These are phyloP conservation scores for Phytophthora foliorum DNA, from an alignment of 352 stramenopile species.

Conservation along the genomic window DNA sequence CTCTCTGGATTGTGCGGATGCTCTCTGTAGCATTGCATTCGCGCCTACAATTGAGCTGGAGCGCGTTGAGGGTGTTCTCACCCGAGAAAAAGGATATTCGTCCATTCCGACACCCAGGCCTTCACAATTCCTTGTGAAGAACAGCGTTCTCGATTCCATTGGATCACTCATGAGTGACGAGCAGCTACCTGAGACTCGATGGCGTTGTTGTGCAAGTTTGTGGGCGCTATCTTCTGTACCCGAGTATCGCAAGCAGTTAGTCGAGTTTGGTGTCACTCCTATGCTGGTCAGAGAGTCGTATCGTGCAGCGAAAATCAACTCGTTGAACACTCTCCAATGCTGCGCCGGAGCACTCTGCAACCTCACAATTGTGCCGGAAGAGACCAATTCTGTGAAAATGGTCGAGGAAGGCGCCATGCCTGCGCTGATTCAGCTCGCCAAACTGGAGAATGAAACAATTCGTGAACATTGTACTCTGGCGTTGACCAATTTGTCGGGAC, in stretches of 20 bases:
- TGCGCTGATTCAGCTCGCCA: slow-evolving; percentile 71
- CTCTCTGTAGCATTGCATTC: slow-evolving; percentile 70
- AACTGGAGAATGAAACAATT: slow-evolving; percentile 67
- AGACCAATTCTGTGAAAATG: slow-evolving; percentile 62
- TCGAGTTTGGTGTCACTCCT: slow-evolving; percentile 55
- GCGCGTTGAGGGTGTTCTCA: neutral
- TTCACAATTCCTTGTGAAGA: slow-evolving; percentile 39
- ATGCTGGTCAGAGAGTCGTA: slow-evolving; percentile 61
- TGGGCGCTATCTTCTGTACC: slow-evolving; percentile 60
- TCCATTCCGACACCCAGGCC: slow-evolving; percentile 21
- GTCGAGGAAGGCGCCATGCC: slow-evolving; percentile 69
- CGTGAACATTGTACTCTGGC: slow-evolving; percentile 77
- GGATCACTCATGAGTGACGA: slow-evolving; percentile 42
- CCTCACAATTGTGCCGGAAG: slow-evolving; percentile 54
- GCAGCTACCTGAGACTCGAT: slow-evolving; percentile 63
- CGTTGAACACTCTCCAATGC: slow-evolving; percentile 57
- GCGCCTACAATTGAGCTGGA: slow-evolving; percentile 10
- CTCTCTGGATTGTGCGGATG: slow-evolving; percentile 70
- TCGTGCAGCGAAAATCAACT: slow-evolving; percentile 25
- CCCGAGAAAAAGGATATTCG: slow-evolving; percentile 2
- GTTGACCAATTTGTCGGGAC: slow-evolving; percentile 74
- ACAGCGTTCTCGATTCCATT: slow-evolving; percentile 51
- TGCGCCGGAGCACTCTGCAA: slow-evolving; percentile 73
- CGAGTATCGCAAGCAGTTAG: slow-evolving; percentile 54
- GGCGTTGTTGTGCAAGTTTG: slow-evolving; percentile 67